phyloP scores from a whole-genome alignment of 106 monocot genomes.

The Amphibolis antarctica region DNA sequence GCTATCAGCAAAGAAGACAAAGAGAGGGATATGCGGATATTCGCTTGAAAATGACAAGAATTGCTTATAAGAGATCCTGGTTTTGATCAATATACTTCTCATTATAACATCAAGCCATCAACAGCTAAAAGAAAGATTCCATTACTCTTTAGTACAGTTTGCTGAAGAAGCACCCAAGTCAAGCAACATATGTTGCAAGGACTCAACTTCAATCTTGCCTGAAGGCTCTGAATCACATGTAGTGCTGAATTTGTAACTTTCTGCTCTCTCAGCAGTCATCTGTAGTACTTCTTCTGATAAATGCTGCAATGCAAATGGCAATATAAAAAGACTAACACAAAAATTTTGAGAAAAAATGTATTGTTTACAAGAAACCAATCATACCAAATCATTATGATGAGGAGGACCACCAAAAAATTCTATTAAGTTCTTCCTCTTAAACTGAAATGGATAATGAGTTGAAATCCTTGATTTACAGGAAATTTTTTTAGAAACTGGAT shows the following conservation, averaged over 20 bases:
- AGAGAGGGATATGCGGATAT: no score
- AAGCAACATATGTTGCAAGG: slow-evolving; percentile 44
- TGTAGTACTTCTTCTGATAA: slow-evolving; percentile 38
- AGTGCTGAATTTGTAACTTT: slow-evolving; percentile 34
- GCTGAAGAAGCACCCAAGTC: slow-evolving; percentile 53
- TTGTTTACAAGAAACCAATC: not conserved
- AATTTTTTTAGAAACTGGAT: slow-evolving; percentile 29
- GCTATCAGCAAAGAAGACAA: no score
- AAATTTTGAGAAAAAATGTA: slow-evolving; percentile 6
- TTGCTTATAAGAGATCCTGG: no score
- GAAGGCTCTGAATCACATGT: slow-evolving; percentile 7
- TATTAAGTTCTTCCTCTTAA: slow-evolving; percentile 28
- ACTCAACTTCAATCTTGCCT: slow-evolving; percentile 30
- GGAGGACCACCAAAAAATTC: slow-evolving; percentile 65
- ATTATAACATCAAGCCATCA: no score
- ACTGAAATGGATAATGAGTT: slow-evolving; percentile 49
- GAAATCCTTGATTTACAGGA: slow-evolving; percentile 34
- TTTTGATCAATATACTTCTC: no score
- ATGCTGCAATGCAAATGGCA: slow-evolving; percentile 6
- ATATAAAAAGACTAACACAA: not conserved
- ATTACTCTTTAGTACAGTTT: slow-evolving; percentile 56
- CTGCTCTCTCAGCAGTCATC: slow-evolving; percentile 58
- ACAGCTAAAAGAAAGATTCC: no score
- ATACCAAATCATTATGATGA: slow-evolving; percentile 29
- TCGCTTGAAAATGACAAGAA: no score